Evolutionary conservation across 148 eudicot species (phyloP).

Genomic region (Cornus florida): DNA sequence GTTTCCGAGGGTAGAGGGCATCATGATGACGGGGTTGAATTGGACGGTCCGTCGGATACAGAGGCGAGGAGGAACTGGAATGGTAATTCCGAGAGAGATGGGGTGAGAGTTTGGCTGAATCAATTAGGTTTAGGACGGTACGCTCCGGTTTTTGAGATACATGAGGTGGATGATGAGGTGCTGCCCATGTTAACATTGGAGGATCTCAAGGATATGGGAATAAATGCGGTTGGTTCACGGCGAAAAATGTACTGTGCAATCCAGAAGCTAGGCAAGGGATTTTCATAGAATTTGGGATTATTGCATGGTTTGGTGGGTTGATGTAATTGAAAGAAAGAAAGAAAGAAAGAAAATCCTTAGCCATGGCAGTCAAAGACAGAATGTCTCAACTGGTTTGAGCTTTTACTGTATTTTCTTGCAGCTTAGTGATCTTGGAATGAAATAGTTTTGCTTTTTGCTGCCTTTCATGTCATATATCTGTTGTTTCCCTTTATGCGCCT

Average conservation of each 20-base stretch:
- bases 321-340: neutral
- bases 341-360: neutral
- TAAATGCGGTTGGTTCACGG: conserved; percentile 71
- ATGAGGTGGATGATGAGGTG: conserved; percentile 76
- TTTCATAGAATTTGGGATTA: conserved; percentile 27
- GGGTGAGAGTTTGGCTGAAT: conserved; percentile 59
- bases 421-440: conserved; percentile 14
- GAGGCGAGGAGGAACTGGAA: conserved; percentile 23
- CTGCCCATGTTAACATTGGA: conserved; percentile 70
- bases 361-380: conserved; percentile 19
- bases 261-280: conserved; percentile 63
- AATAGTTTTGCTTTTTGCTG: conserved; percentile 7
- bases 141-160: conserved; percentile 59
- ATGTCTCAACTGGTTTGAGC: conserved; percentile 19
- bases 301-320: neutral
- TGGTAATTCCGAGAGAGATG: conserved; percentile 31
- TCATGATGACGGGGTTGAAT: conserved; percentile 30
- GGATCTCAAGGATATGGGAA: conserved; percentile 83
- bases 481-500: neutral
- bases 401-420: conserved; percentile 13
- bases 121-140: conserved; percentile 58
- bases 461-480: neutral
- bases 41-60: conserved; percentile 35
- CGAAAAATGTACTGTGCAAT: conserved; percentile 64
- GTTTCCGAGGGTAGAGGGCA: conserved; percentile 30